phyloP scores from a whole-genome alignment of 192 early-diverging fungal genomes.

The Backusella tuberculispora region DNA sequence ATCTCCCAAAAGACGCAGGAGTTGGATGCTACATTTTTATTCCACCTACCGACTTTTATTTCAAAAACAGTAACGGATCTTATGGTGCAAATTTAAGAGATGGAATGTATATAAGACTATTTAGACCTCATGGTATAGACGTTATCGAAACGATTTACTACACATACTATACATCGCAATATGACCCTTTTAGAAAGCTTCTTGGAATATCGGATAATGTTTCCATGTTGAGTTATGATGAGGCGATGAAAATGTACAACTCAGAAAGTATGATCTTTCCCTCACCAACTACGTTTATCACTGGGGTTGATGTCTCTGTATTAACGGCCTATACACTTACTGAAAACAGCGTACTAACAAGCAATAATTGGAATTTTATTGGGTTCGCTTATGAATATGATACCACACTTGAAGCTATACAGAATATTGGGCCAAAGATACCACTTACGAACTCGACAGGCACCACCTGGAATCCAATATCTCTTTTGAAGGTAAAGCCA shows the following conservation, averaged over 20 bases:
- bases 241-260: not conserved
- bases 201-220: not conserved
- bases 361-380: conserved; percentile 1
- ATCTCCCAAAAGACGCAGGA: not conserved
- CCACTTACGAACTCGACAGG: not conserved
- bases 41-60: not conserved
- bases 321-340: not conserved
- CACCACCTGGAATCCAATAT: conserved; percentile 1
- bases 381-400: not conserved
- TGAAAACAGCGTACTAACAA: not conserved
- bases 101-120: not conserved
- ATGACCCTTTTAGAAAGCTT: not conserved
- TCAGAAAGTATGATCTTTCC: not conserved
- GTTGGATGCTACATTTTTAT: conserved; percentile 2
- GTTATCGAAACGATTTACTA: not conserved
- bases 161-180: not conserved
- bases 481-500: not conserved
- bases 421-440: not conserved
- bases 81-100: not conserved
- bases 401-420: not conserved
- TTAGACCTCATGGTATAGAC: not conserved
- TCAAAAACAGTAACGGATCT: not conserved
- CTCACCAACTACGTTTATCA: not conserved
- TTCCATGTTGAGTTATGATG: not conserved
- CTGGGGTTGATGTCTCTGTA: not conserved